Base-by-base conservation (phyloP, 495 filamentous ascomycete species). In the Aspergillus heteromorphus region DNA sequence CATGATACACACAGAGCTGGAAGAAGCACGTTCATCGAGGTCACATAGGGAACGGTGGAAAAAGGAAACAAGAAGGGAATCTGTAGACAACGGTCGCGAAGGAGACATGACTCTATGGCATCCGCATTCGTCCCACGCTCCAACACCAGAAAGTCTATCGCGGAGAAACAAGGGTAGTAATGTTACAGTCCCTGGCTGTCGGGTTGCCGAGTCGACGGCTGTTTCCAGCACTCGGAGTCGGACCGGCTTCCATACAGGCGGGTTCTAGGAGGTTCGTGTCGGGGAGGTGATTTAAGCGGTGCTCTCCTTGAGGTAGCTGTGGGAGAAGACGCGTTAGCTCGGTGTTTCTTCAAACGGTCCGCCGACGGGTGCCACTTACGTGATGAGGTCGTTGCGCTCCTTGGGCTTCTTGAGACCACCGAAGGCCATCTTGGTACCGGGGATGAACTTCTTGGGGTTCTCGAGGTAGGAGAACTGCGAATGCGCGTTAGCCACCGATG, bases 371-470 rank as follows among this genome's bases (percentile, higher is more conserved):
- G 38, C 23, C 64, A 81, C 89, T 64, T 87, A 95, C 89, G 91
- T 92, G 83, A 97, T 95, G 63, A 99, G 82, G 78, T 99, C 95
- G 76, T 97, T 97, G 73, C 93, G 83, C 80, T 99, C 93, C 88
- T 97, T 97, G 62, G 81, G 84, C 88, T 99, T 99, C 92, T 99
- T 99, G 63, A 99, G 81, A 70, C 93, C 93, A 79, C 93, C 93
- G 74, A 99, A 99, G 67, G 93, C 93, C 93, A 99, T 99, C 90
- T 99, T 99, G 75, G 93, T 99, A 63, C 93, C 93, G 65, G 93
- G 95, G 59, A 99, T 97, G 85, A 85, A 92, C 76, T 92, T 92
- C 80, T 92, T 92, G 62, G 88, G 88, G 81, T 92, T 92, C 78
- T 92, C 88, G 66, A 92, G 85, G 80, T 92, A 92, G 57, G 83